Percentiles rank a stretch among this genome's conserved stretches.
phyloP scores from a whole-genome alignment of 2,329 filamentous ascomycete species.

The Lizonia empirigonia region DNA sequence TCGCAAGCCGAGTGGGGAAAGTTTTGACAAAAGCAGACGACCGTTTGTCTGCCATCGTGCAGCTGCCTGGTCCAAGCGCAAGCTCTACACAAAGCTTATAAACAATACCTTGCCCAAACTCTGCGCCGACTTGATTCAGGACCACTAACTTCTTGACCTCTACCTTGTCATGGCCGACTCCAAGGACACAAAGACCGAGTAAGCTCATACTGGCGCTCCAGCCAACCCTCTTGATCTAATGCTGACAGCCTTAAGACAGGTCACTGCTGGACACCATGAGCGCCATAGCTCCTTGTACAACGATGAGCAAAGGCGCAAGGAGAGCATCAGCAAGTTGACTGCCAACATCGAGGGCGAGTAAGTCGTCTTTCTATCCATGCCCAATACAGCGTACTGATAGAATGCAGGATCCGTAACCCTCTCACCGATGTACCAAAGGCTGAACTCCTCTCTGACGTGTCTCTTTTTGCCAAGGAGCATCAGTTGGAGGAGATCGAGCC shows the following conservation, averaged over 20 bases:
- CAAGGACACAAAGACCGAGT: constrained; percentile 27
- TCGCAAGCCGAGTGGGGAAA: background rate
- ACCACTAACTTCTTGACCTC: background rate
- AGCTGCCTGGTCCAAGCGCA: constrained; percentile 2
- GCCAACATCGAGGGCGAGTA: constrained; percentile 39
- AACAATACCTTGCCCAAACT: constrained; percentile 1
- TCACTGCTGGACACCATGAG: constrained; percentile 21
- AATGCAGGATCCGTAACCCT: constrained; percentile 59
- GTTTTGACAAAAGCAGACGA: background rate
- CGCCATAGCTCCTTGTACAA: constrained; percentile 32
- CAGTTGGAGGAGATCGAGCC: constrained; percentile 62
- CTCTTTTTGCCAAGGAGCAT: constrained; percentile 65
- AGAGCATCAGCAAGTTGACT: constrained; percentile 33
- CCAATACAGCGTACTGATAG: constrained; percentile 10
- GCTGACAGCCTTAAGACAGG: background rate
- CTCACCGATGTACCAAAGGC: constrained; percentile 61
- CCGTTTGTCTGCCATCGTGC: constrained; percentile 1
- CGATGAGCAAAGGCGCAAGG: constrained; percentile 31
- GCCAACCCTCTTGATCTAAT: background rate
- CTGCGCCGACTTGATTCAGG: background rate
- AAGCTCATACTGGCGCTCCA: constrained; percentile 1
- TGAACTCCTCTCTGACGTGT: constrained; percentile 62
- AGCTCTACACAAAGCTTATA: constrained; percentile 14
- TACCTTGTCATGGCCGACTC: constrained; percentile 17
- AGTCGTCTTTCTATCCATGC: constrained; percentile 13